A percentile compares a stretch with the other conserved stretches of the same genome.
Evolutionary conservation across 1,139 yeast species (phyloP).

Genomic region (Suhomyces choctaworum): DNA sequence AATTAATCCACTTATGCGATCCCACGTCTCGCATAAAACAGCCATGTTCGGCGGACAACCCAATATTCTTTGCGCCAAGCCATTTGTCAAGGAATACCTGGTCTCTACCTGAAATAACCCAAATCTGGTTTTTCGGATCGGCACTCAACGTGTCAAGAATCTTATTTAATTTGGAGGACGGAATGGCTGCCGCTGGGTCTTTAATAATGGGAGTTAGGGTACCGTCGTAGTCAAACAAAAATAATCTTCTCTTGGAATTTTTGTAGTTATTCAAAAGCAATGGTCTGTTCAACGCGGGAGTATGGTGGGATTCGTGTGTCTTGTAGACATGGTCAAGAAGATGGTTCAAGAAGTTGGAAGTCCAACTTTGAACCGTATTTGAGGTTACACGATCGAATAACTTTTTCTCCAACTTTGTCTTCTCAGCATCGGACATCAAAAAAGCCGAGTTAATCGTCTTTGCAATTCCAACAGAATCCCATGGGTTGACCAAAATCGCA

Average conservation of each 20-base stretch:
- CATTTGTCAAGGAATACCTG: constrained; percentile 86
- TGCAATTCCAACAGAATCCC: constrained; percentile 95
- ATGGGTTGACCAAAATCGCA: constrained; percentile 88
- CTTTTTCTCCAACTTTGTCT: constrained; percentile 45
- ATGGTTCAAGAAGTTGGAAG: constrained; percentile 57
- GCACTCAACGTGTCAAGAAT: constrained; percentile 60
- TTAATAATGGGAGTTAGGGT: constrained; percentile 93
- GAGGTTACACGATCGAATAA: constrained; percentile 65
- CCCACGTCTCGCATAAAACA: constrained; percentile 82
- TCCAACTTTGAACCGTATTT: constrained; percentile 83
- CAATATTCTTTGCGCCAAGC: constrained; percentile 74
- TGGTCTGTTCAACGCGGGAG: constrained; percentile 86
- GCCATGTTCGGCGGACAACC: constrained; percentile 96
- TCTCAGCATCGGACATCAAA: constrained; percentile 44
- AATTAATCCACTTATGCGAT: constrained; percentile 69
- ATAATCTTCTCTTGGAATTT: constrained; percentile 65
- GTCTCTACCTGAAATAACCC: constrained; percentile 97
- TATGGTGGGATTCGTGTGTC: constrained; percentile 53
- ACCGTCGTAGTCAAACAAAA: constrained; percentile 95
- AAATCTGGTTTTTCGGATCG: constrained; percentile 83
- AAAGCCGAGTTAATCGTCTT: constrained; percentile 75
- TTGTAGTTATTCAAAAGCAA: constrained; percentile 59
- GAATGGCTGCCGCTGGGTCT: constrained; percentile 98
- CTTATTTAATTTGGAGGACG: constrained; percentile 68
- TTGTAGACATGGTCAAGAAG: constrained; percentile 52